Percentiles rank a stretch among this genome's conserved stretches.
Evolutionary conservation across 768 basidiomycete species (phyloP).

Genomic region (Pisolithus tinctorius): DNA sequence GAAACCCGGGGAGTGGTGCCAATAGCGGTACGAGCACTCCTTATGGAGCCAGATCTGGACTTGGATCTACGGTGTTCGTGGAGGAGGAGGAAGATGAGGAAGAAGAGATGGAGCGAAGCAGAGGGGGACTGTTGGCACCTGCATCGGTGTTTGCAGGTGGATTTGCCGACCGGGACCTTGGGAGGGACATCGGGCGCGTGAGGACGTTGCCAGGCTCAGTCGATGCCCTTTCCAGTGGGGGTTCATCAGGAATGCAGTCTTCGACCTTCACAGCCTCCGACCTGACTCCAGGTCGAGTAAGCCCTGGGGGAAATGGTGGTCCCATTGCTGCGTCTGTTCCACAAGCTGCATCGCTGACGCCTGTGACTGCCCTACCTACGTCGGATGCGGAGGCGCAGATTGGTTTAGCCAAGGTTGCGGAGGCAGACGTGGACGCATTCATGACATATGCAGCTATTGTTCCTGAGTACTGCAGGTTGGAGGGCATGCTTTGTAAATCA

Average conservation of each 20-base stretch:
- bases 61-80: constrained; percentile 46
- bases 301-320: constrained; percentile 27
- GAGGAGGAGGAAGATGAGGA: constrained; percentile 77
- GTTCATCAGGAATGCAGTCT: constrained; percentile 34
- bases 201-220: constrained; percentile 48
- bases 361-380: constrained; percentile 67
- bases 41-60: constrained; percentile 47
- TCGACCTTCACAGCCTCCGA: constrained; percentile 64
- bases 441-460: constrained; percentile 82
- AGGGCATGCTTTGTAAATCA: constrained; percentile 68
- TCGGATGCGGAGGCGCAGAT: constrained; percentile 66
- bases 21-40: constrained; percentile 69
- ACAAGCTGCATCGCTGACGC: constrained; percentile 49
- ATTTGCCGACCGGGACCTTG: constrained; percentile 37
- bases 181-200: constrained; percentile 38
- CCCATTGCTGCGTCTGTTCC: constrained; percentile 11
- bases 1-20: constrained; percentile 39
- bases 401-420: constrained; percentile 76
- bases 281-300: constrained; percentile 28
- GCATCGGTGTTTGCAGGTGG: constrained; percentile 29
- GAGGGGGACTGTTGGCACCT: constrained; percentile 17
- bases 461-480: constrained; percentile 75
- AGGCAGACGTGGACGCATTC: constrained; percentile 79
- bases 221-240: constrained; percentile 26
- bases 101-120: constrained; percentile 49